Percentiles rank a stretch among this genome's conserved stretches.
Evolutionary conservation across 345 rosid species (phyloP).

Genomic region (Ceriops zippeliana): DNA sequence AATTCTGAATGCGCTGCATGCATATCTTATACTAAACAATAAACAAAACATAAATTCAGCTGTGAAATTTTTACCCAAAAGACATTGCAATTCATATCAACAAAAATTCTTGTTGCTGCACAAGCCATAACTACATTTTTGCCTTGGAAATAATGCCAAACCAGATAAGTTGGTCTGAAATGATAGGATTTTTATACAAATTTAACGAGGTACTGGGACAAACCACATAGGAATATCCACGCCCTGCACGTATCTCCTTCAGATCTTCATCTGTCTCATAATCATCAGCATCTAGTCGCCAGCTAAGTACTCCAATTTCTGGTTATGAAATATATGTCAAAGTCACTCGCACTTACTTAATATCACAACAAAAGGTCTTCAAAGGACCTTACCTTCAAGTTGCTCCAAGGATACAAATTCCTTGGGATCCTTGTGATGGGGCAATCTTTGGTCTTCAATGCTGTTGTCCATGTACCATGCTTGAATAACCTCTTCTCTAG

Average conservation of each 20-base stretch:
- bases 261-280: slow-evolving; percentile 82
- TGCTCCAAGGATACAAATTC: slow-evolving; percentile 74
- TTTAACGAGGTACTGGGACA: slow-evolving; percentile 13
- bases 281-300: slow-evolving; percentile 89
- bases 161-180: neutral
- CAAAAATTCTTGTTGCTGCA: neutral
- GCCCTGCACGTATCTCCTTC: slow-evolving; percentile 81
- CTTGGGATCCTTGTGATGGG: slow-evolving; percentile 82
- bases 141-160: too few species aligned
- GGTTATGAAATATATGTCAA: slow-evolving; percentile 13
- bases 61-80: neutral
- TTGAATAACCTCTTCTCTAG: slow-evolving; percentile 73
- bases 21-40: neutral
- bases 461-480: slow-evolving; percentile 98
- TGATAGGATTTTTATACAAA: neutral
- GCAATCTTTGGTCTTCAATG: slow-evolving; percentile 81
- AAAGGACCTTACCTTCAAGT: slow-evolving; percentile 50
- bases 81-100: too few species aligned
- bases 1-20: neutral
- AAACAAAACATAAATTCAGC: neutral
- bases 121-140: too few species aligned
- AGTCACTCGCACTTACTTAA: neutral
- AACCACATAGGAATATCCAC: slow-evolving; percentile 90
- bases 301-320: slow-evolving; percentile 92
- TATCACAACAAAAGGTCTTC: slow-evolving; percentile 23